Conservation (phyloP, 352 stramenopile species). For the Pythium aristosporum region DNA sequence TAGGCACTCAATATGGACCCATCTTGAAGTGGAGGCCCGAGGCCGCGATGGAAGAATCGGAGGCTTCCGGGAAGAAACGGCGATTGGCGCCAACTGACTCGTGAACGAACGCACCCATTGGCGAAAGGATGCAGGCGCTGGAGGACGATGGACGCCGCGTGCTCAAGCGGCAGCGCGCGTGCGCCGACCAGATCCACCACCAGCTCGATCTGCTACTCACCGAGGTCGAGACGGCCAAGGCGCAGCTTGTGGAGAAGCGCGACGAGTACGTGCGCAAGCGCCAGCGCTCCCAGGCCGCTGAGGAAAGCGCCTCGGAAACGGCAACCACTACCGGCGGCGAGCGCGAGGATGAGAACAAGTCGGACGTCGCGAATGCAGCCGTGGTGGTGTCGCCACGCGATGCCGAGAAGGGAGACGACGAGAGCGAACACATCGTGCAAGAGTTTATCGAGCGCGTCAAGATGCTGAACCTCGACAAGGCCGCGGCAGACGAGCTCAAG, state of each 20-base stretch:
- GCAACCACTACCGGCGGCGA: slow-evolving; percentile 2
- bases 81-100: slow-evolving; percentile 1
- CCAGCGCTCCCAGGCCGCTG: slow-evolving; percentile 23
- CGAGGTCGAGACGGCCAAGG: slow-evolving; percentile 59
- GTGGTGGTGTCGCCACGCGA: slow-evolving; percentile 7
- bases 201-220: slow-evolving; percentile 64
- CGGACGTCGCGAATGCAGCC: slow-evolving; percentile 3
- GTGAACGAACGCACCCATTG: too few relatives aligned
- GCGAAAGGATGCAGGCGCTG: slow-evolving; percentile 48
- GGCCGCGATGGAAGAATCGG: slow-evolving; percentile 10
- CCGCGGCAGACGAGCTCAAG: slow-evolving; percentile 65
- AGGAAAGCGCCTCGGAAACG: slow-evolving; percentile 16
- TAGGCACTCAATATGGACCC: slow-evolving; percentile 18
- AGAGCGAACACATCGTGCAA: slow-evolving; percentile 62
- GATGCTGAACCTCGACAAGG: slow-evolving; percentile 72
- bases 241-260: slow-evolving; percentile 55
- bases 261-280: slow-evolving; percentile 67
- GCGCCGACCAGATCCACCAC: slow-evolving; percentile 55
- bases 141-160: slow-evolving; percentile 59
- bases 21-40: slow-evolving; percentile 30
- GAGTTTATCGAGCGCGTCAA: slow-evolving; percentile 67
- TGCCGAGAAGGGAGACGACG: slow-evolving; percentile 53
- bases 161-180: slow-evolving; percentile 73
- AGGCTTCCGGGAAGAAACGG: neutral
- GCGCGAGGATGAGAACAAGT: slow-evolving; percentile 23